A percentile compares a stretch with the other conserved stretches of the same genome.
phyloP scores from a whole-genome alignment of 805 yeast species.

The Barnettozyma salicaria region DNA sequence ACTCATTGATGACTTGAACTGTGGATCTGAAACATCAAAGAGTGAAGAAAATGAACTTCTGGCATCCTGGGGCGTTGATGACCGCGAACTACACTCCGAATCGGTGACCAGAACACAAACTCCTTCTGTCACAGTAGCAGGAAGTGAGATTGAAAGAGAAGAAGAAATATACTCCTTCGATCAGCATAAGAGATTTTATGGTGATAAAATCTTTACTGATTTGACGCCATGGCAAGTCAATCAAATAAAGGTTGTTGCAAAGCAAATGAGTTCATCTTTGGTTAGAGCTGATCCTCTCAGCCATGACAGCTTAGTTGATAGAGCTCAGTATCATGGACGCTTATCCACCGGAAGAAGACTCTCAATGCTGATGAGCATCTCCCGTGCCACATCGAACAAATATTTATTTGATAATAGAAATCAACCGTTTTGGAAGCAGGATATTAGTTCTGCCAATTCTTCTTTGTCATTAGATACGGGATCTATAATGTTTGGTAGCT shows the following conservation, averaged over 20 bases:
- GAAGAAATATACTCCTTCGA: slow-evolving; percentile 5
- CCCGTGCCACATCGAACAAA: slow-evolving; percentile 18
- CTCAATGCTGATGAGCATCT: slow-evolving; percentile 17
- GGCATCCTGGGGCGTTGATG: slow-evolving; percentile 33
- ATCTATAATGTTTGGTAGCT: slow-evolving; percentile 24
- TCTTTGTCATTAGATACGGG: slow-evolving; percentile 23
- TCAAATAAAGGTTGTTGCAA: slow-evolving; percentile 23
- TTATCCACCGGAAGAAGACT: slow-evolving; percentile 16
- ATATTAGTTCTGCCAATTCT: slow-evolving; percentile 24
- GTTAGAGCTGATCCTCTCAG: slow-evolving; percentile 7
- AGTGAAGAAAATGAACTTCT: slow-evolving; percentile 20
- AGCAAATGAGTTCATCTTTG: slow-evolving; percentile 21
- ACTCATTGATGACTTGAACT: slow-evolving; percentile 19
- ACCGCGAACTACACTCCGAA: slow-evolving; percentile 8
- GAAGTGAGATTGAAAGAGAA: not conserved
- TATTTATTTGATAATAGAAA: slow-evolving; percentile 10
- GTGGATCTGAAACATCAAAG: slow-evolving; percentile 12
- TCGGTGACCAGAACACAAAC: slow-evolving; percentile 1
- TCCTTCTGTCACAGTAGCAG: slow-evolving; percentile 3
- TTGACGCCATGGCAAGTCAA: slow-evolving; percentile 21
- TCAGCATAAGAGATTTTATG: slow-evolving; percentile 21
- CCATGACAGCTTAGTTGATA: slow-evolving; percentile 6
- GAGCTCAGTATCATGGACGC: slow-evolving; percentile 1
- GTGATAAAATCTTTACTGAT: slow-evolving; percentile 22
- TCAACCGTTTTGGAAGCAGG: slow-evolving; percentile 24